phyloP scores from a whole-genome alignment of 2,329 filamentous ascomycete genomes.

The Didymella arachidicola region DNA sequence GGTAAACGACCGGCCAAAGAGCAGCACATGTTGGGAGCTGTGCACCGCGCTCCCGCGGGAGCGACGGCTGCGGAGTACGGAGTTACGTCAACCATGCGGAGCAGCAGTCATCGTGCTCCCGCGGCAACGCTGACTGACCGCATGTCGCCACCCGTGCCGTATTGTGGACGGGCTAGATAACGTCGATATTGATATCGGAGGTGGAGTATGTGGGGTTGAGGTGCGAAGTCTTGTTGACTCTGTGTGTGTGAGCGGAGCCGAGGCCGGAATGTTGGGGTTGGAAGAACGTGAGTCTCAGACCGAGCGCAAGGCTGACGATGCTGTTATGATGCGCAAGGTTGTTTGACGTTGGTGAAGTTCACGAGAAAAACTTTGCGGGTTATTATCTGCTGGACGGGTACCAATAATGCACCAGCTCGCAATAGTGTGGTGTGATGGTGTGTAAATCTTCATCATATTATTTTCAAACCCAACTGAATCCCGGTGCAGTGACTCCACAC shows the following conservation, averaged over 20 bases:
- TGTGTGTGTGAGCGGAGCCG: constrained; percentile 8
- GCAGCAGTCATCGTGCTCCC: not conserved
- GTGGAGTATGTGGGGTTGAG: not conserved
- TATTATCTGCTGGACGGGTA: not conserved
- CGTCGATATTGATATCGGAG: constrained; percentile 3
- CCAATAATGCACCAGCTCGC: not conserved
- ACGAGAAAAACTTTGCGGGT: not conserved
- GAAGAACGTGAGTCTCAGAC: not conserved
- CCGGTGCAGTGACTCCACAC: constrained; percentile 6
- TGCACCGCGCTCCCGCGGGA: not conserved
- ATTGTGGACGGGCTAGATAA: constrained; percentile 7
- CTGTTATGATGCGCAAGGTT: not conserved
- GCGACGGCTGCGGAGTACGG: not conserved
- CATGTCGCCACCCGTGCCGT: constrained; percentile 10
- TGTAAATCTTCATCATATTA: constrained; percentile 16
- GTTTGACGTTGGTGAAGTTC: not conserved
- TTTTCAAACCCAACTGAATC: constrained; percentile 4
- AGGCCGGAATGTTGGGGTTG: constrained; percentile 1
- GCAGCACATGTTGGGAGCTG: not conserved
- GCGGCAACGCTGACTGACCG: constrained; percentile 3
- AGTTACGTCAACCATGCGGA: not conserved
- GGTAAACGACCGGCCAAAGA: not conserved
- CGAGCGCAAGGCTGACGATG: constrained; percentile 4
- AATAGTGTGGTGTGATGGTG: not conserved
- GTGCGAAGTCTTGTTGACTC: not conserved